A percentile compares a stretch with the other conserved stretches of the same genome.
Conservation (phyloP, 140 eudicot genomes). For the Senecio squalidus region DNA sequence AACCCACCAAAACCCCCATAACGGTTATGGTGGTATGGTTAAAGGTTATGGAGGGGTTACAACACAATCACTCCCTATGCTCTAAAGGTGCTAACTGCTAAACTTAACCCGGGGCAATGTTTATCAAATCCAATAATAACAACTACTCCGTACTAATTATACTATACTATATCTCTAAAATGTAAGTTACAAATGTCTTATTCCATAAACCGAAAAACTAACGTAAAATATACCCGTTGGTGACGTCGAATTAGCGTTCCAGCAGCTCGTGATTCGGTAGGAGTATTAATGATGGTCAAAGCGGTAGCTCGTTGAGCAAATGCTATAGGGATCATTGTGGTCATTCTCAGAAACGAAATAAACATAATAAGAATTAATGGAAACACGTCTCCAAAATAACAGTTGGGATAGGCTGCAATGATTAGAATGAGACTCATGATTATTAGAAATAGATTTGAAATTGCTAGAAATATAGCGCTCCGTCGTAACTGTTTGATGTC, state of each 20-base stretch:
- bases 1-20: no score
- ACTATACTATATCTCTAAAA: no score
- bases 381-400: conserved; percentile 17
- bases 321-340: conserved; percentile 48
- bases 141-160: no score
- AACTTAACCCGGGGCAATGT: no score
- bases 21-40: no score
- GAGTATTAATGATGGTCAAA: conserved; percentile 28
- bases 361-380: conserved; percentile 27
- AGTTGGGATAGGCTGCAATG: conserved; percentile 21
- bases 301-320: conserved; percentile 51
- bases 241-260: conserved; percentile 45
- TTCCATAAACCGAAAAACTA: neutral
- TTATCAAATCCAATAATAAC: no score
- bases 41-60: no score
- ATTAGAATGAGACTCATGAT: conserved; percentile 26
- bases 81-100: no score
- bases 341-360: conserved; percentile 30
- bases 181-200: no score
- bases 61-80: no score
- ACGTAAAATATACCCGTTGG: conserved; percentile 31
- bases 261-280: conserved; percentile 27
- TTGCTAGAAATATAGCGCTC: conserved; percentile 34
- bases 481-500: conserved; percentile 38
- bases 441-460: conserved; percentile 29